Conservation (phyloP, 768 basidiomycete genomes). For the Scleroderma citrinum region DNA sequence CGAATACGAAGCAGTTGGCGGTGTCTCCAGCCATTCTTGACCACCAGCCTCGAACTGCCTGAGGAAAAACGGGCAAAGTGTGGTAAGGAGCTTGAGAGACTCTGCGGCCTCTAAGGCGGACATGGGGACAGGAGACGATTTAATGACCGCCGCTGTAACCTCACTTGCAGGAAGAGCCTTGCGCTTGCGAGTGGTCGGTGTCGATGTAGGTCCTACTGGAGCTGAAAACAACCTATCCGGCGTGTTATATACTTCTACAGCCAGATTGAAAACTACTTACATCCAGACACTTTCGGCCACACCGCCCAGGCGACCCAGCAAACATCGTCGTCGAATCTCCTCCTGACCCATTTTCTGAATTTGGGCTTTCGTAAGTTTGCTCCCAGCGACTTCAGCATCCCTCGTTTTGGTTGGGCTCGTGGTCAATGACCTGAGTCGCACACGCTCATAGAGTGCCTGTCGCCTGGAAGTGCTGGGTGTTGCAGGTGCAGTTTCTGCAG, state of each 20-base stretch:
- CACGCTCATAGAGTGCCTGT: conserved; percentile 75
- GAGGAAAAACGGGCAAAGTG: conserved; percentile 78
- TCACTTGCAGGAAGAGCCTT: conserved; percentile 63
- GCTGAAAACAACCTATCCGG: conserved; percentile 63
- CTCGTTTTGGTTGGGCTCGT: conserved; percentile 57
- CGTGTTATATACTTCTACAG: not conserved
- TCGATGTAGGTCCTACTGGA: conserved; percentile 45
- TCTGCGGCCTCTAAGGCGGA: conserved; percentile 74
- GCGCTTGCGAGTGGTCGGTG: conserved; percentile 60
- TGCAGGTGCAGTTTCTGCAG: conserved; percentile 50
- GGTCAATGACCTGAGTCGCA: conserved; percentile 66
- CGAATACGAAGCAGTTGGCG: conserved; percentile 19
- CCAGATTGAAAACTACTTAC: conserved; percentile 33
- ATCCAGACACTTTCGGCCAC: conserved; percentile 90
- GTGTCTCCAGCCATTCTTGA: conserved; percentile 49
- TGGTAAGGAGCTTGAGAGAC: conserved; percentile 58
- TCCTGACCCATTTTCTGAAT: conserved; percentile 70
- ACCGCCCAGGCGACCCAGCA: conserved; percentile 70
- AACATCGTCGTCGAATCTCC: conserved; percentile 67
- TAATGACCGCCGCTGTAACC: conserved; percentile 62
- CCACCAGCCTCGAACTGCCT: conserved; percentile 55
- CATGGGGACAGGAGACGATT: conserved; percentile 77
- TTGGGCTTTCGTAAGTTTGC: conserved; percentile 57
- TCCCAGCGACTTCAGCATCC: conserved; percentile 34
- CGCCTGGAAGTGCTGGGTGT: conserved; percentile 74